These are phyloP conservation scores for Cadophora sp. DNA, from an alignment of 2,329 filamentous ascomycete species.

Conservation along the genomic window DNA sequence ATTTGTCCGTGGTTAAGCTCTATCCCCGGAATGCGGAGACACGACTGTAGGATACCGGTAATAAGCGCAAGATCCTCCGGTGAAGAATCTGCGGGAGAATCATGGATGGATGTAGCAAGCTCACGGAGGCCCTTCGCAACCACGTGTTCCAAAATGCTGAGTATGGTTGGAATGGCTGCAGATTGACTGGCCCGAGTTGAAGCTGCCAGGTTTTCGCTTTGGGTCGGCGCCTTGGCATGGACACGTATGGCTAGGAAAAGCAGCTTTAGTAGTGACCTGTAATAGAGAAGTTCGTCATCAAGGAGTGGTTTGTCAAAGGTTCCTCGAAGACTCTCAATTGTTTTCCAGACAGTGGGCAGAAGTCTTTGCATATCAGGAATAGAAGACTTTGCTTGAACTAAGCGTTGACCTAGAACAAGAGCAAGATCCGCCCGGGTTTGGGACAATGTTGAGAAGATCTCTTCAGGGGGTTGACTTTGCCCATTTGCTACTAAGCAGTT, in stretches of 20 bases:
- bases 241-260: conserved; percentile 83
- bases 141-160: conserved; percentile 81
- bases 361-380: conserved; percentile 59
- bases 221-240: conserved; percentile 49
- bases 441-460: conserved; percentile 81
- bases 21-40: conserved; percentile 78
- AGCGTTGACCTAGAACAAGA: conserved; percentile 80
- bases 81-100: conserved; percentile 66
- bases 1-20: conserved; percentile 75
- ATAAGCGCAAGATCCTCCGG: conserved; percentile 87
- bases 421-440: conserved; percentile 81
- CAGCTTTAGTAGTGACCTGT: conserved; percentile 82
- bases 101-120: conserved; percentile 82
- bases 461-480: conserved; percentile 73
- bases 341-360: conserved; percentile 65
- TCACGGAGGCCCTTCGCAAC: conserved; percentile 84
- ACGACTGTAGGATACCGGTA: conserved; percentile 86
- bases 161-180: conserved; percentile 45
- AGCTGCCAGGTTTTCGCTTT: conserved; percentile 29
- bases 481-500: conserved; percentile 83
- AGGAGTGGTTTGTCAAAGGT: conserved; percentile 66
- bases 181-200: conserved; percentile 36
- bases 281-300: conserved; percentile 69
- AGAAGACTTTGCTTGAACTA: conserved; percentile 64
- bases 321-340: conserved; percentile 58